Base-by-base conservation (phyloP, 352 stramenopile species). In the Phytophthora chlamydospora region DNA sequence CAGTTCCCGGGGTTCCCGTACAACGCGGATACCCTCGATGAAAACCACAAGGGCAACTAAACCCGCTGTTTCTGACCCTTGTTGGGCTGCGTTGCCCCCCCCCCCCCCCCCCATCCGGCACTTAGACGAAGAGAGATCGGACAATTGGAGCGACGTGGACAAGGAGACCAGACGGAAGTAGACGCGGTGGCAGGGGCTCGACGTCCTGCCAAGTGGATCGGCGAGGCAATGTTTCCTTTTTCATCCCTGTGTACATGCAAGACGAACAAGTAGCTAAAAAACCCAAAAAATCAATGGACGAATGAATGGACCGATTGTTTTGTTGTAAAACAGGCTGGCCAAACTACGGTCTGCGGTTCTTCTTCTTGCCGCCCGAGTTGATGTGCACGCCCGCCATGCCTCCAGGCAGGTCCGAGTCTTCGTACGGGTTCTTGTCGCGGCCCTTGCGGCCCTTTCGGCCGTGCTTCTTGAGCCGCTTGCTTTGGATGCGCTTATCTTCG, bases 401-500 rank as follows among this genome's bases (percentile, higher is more conserved):
- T 33, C 60, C 68, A 33, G 83, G 80, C 42, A 93, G 29, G 50
- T 96, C 87, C 41, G 80, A 87, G 66, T 97, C 87, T 63, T 95
- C 89, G 73, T 99, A 99, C 34, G 97, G 97, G 75, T 98, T 98
- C 70, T 98, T 98, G 55, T 99, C 96, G 32, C 96, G 82, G 14
- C 92, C 76, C 76, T 99, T 99, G 13, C 91, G 83, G 33, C 93
- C 93, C 73, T 99, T 99, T 57, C 98, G 98, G 9, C 97, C 97
- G 76, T 97, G 97, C 54, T 95, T 93, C 64, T 98, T 95, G 53
- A 96, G 62, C 2, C 87, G 75, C 69, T 96, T 96, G 71, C 85
- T 94, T 33, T 85, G 50, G 0, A 72, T 66, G 13, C 56, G 62
- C 66, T 96, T 96, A 65, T 89, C 81, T 44, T 93, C 82, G 2